Evolutionary conservation across 2,329 filamentous ascomycete species (phyloP), one percentile per base, ranked within the genome.

Genomic region (Cordyceps pruinosa): DNA sequence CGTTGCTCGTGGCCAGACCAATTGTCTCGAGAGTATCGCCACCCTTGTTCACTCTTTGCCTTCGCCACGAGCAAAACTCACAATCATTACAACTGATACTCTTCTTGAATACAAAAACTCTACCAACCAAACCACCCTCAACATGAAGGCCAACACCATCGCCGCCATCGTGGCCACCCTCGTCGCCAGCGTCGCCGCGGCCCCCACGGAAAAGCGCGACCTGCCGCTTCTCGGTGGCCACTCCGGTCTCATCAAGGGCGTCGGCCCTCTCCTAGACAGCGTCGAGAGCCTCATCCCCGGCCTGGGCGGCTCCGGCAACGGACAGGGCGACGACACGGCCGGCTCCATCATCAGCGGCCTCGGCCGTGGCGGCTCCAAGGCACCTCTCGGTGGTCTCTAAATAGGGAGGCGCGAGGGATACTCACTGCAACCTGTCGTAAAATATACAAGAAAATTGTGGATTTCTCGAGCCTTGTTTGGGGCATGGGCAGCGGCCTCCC

Each of bases 141-240:
- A 39, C 28, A 56, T 56, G 53, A 48, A 56, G 44, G 35, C 25
- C 53, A 49, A 49, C 53, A 42, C 19, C 21, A 37, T 56, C 6
- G 53, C 45, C 9, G 45, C 53, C 52, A 21, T 55, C 26, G 15
- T 56, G 45, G 53, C 45, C 32, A 48, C 53, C 10, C 45, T 56
- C 45, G 28, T 56, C 9, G 34, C 45, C 15, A 49, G 45, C 26
- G 53, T 34, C 23, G 26, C 44, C n/a, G 53, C 53, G 19, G 53
- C 45, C 19, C 53, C 53, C 25, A 56, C 45, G 3, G 53, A 48
- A 26, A 56, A 34, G 45, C 53, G 53, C 53, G 53, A 56, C 35
- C 19, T 56, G 9, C 53, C 53, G 8, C 45, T 56, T 42, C 53
- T 56, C n/a, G 53, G 53, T 17, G 53, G 53, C 2, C 32, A 56